These are phyloP conservation scores for Parsonsia alboflavescens DNA, from an alignment of 257 asterid species.

Conservation along the genomic window DNA sequence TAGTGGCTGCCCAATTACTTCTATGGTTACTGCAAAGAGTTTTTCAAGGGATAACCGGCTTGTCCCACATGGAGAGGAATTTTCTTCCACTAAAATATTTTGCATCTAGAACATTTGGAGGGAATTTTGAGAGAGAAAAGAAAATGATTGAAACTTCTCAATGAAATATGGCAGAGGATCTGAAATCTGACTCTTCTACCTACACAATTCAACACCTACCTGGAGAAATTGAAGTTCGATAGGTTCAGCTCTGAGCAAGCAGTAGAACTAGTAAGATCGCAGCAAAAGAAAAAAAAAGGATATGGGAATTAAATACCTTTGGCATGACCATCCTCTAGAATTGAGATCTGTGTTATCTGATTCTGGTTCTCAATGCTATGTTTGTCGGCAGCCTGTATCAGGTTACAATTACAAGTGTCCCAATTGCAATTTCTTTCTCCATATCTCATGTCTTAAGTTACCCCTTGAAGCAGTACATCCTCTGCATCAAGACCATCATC, in stretches of 20 bases:
- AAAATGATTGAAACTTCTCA: background rate
- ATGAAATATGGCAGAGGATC: background rate
- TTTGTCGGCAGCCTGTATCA: background rate
- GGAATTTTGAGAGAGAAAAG: background rate
- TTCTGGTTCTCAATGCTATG: background rate
- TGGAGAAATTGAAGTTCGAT: background rate
- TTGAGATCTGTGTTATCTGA: conserved; percentile 3
- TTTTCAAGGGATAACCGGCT: background rate
- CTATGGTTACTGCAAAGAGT: background rate
- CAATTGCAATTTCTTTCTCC: conserved; percentile 8
- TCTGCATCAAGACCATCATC: conserved; percentile 7
- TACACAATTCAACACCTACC: background rate
- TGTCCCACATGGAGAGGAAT: too few species aligned
- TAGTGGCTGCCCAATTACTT: background rate
- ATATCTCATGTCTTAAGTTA: background rate
- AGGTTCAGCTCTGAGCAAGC: background rate
- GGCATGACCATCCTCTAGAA: conserved; percentile 8
- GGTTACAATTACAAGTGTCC: conserved; percentile 5
- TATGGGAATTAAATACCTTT: conserved; percentile 5
- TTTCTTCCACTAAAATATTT: too few species aligned
- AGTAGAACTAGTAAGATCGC: background rate
- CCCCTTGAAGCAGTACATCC: conserved; percentile 6
- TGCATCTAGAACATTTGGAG: background rate
- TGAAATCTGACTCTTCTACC: background rate
- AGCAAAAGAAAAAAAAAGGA: background rate